Percentiles rank a stretch among this genome's conserved stretches.
These are phyloP conservation scores for Pyricularia grisea DNA, from an alignment of 2,329 filamentous ascomycete species.

Conservation along the genomic window DNA sequence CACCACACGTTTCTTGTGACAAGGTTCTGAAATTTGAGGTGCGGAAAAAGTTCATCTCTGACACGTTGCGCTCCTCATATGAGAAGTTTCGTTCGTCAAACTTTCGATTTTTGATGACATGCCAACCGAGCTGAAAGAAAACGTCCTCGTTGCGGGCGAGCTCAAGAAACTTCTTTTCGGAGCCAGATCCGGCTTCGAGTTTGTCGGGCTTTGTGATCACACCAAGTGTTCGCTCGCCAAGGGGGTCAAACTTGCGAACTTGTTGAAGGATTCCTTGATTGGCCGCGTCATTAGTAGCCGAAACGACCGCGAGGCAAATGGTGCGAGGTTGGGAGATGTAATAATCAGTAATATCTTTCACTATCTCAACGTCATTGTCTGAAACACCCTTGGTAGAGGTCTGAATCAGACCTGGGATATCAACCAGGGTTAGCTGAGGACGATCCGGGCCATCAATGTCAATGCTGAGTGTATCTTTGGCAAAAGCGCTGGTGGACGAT, in stretches of 20 bases:
- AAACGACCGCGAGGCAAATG: slow-evolving; percentile 51
- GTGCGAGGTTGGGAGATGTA: slow-evolving; percentile 49
- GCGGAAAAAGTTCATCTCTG: slow-evolving; percentile 34
- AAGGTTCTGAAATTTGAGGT: slow-evolving; percentile 27
- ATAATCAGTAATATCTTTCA: slow-evolving; percentile 34
- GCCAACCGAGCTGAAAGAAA: slow-evolving; percentile 41
- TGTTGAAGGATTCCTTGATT: slow-evolving; percentile 46
- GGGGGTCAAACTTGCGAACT: slow-evolving; percentile 26
- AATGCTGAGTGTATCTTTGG: slow-evolving; percentile 34
- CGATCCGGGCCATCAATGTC: slow-evolving; percentile 36
- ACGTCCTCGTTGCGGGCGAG: slow-evolving; percentile 36
- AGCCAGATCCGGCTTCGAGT: slow-evolving; percentile 23
- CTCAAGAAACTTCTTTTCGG: slow-evolving; percentile 26
- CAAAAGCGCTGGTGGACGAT: slow-evolving; percentile 20
- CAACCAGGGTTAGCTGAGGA: slow-evolving; percentile 47
- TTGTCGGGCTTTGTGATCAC: slow-evolving; percentile 50
- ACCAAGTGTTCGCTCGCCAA: slow-evolving; percentile 36
- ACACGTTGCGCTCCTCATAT: slow-evolving; percentile 23
- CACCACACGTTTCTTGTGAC: slow-evolving; percentile 28
- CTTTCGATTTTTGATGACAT: slow-evolving; percentile 37
- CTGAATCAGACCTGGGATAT: slow-evolving; percentile 47
- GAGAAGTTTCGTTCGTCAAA: slow-evolving; percentile 21
- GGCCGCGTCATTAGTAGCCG: slow-evolving; percentile 41
- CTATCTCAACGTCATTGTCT: slow-evolving; percentile 29
- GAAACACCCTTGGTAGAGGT: slow-evolving; percentile 34